These are phyloP conservation scores for Pyricularia sp. DNA, from an alignment of 2,329 filamentous ascomycete genomes.

Conservation along the genomic window DNA sequence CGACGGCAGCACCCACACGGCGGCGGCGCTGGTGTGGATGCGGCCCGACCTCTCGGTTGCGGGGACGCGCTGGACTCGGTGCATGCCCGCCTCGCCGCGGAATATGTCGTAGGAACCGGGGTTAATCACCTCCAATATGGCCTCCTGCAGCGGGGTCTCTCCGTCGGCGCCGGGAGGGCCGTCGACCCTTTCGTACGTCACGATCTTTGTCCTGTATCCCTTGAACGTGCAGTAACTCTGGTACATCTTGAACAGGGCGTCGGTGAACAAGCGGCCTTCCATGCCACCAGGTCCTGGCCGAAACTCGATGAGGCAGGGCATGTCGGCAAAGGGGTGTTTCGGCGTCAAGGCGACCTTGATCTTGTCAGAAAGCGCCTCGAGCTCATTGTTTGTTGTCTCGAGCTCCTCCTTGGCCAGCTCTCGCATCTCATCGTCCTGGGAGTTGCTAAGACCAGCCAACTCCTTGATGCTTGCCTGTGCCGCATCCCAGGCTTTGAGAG, in stretches of 20 bases:
- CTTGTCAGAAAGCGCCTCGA: conserved; percentile 54
- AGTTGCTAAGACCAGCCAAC: conserved; percentile 39
- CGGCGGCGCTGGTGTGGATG: conserved; percentile 87
- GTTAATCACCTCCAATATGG: conserved; percentile 72
- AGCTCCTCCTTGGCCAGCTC: conserved; percentile 77
- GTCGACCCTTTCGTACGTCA: conserved; percentile 75
- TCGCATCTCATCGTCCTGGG: conserved; percentile 60
- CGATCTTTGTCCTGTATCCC: conserved; percentile 54
- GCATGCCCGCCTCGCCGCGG: conserved; percentile 84
- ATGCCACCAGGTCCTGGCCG: conserved; percentile 85
- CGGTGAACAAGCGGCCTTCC: conserved; percentile 85
- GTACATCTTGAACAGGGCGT: conserved; percentile 87
- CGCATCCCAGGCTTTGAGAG: conserved; percentile 49
- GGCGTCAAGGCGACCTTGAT: conserved; percentile 76
- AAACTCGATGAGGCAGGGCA: conserved; percentile 88
- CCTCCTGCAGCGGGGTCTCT: conserved; percentile 71
- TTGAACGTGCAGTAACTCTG: conserved; percentile 57
- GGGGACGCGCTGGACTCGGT: conserved; percentile 88
- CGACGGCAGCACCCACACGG: conserved; percentile 83
- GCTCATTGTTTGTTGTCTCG: conserved; percentile 47
- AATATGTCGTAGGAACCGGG: conserved; percentile 73
- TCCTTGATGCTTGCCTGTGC: conserved; percentile 44
- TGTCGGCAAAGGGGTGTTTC: conserved; percentile 76
- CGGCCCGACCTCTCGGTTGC: conserved; percentile 85
- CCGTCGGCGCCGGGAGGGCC: conserved; percentile 47